A percentile compares a stretch with the other conserved stretches of the same genome.
Conservation (phyloP, 2,329 filamentous ascomycete species). For the Hysterium pulicare region DNA sequence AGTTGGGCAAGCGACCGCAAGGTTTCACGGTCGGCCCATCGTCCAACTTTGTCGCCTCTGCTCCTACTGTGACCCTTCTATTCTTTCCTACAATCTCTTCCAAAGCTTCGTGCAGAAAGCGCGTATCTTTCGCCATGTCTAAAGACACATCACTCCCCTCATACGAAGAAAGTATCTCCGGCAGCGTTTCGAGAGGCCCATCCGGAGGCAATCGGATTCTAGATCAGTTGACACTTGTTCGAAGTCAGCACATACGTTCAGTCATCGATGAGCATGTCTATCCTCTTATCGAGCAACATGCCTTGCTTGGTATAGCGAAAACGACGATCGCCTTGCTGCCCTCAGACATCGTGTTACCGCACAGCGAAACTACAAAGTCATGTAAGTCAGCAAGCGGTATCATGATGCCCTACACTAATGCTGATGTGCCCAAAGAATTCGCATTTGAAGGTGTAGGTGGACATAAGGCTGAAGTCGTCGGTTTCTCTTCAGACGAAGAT, state of each 20-base stretch:
- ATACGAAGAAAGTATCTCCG: slow-evolving; percentile 22
- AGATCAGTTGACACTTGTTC: slow-evolving; percentile 37
- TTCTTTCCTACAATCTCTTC: not conserved
- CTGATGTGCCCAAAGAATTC: slow-evolving; percentile 15
- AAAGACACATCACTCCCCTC: slow-evolving; percentile 14
- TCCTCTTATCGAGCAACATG: slow-evolving; percentile 40
- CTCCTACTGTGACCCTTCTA: not conserved
- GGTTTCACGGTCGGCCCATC: too few species aligned
- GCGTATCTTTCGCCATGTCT: slow-evolving; percentile 8
- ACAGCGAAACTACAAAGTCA: slow-evolving; percentile 20
- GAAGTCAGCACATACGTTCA: slow-evolving; percentile 38
- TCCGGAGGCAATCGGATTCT: slow-evolving; percentile 28
- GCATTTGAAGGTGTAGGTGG: slow-evolving; percentile 21
- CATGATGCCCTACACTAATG: slow-evolving; percentile 1
- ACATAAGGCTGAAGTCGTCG: slow-evolving; percentile 34
- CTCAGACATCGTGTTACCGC: slow-evolving; percentile 35
- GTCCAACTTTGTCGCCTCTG: not conserved
- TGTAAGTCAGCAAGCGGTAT: not conserved
- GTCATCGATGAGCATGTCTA: slow-evolving; percentile 40
- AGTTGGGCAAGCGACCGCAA: too few species aligned
- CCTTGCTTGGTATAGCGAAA: slow-evolving; percentile 41
- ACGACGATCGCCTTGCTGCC: slow-evolving; percentile 46
- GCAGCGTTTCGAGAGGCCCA: not conserved
- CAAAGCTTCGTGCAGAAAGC: too few species aligned
- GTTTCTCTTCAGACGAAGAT: slow-evolving; percentile 39